These are phyloP conservation scores for Chaetomiaceae sp. DNA, from an alignment of 2,329 filamentous ascomycete species.

Conservation along the genomic window DNA sequence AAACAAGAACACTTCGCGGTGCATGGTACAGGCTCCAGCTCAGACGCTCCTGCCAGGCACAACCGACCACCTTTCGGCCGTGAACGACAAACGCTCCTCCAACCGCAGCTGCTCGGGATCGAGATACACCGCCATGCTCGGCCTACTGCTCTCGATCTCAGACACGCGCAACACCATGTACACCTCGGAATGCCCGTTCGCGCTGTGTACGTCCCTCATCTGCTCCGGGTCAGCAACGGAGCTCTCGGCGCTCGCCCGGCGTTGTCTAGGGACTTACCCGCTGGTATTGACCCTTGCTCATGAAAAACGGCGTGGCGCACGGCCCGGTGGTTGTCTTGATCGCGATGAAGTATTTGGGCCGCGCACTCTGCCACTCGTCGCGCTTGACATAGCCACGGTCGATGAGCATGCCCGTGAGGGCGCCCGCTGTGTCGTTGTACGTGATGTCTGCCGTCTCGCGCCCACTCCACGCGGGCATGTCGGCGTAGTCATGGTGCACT, in stretches of 20 bases:
- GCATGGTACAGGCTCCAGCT: too few relatives aligned
- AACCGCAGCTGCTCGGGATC: not conserved
- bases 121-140: not conserved
- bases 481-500: not conserved
- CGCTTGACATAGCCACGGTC: not conserved
- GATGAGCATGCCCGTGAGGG: not conserved
- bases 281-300: not conserved
- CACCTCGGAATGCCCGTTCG: not conserved
- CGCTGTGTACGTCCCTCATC: not conserved
- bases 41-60: too few relatives aligned
- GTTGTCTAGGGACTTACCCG: not conserved
- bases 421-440: not conserved
- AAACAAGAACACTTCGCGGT: too few relatives aligned
- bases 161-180: not conserved
- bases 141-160: not conserved
- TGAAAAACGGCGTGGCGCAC: not conserved
- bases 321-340: not conserved
- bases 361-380: not conserved
- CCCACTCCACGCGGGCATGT: not conserved
- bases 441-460: not conserved
- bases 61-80: not conserved
- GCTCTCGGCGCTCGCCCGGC: not conserved
- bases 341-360: constrained; percentile 1
- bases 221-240: not conserved
- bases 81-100: not conserved